A percentile compares a stretch with the other conserved stretches of the same genome.
These are phyloP conservation scores for Lunularia cruciata DNA, from an alignment of 225 moss, liverwort and hornwort genomes.

Conservation along the genomic window DNA sequence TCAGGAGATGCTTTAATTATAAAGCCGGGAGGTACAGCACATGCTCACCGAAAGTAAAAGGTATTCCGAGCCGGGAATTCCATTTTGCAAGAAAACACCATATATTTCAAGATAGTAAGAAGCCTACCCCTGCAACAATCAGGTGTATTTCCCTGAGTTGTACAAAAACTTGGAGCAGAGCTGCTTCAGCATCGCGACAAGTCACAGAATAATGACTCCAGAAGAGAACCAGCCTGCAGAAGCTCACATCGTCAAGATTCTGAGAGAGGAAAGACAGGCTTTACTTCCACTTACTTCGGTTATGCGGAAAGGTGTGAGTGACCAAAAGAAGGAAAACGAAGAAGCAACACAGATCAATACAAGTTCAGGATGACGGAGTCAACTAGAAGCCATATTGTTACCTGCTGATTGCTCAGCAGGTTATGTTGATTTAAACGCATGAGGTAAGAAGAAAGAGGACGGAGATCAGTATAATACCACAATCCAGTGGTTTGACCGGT, in stretches of 20 bases:
- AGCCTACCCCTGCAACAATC: slow-evolving; percentile 67
- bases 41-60: too few species aligned
- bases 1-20: too few species aligned
- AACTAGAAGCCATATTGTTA: not conserved
- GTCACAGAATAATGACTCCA: slow-evolving; percentile 55
- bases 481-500: slow-evolving; percentile 92
- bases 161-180: slow-evolving; percentile 53
- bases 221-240: slow-evolving; percentile 81
- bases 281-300: not conserved
- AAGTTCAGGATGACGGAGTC: not conserved
- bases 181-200: slow-evolving; percentile 59
- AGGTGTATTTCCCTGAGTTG: slow-evolving; percentile 49
- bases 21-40: too few species aligned
- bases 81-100: too few species aligned
- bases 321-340: not conserved
- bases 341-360: too few species aligned
- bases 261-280: not conserved
- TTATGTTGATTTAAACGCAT: not conserved
- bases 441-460: not conserved
- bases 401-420: not conserved
- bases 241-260: not conserved
- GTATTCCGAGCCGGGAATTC: too few species aligned
- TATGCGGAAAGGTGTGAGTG: too few species aligned
- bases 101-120: not conserved
- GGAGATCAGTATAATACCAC: slow-evolving; percentile 46